Evolutionary conservation across 148 eudicot genomes (phyloP).

Genomic region (Beta vulgaris): DNA sequence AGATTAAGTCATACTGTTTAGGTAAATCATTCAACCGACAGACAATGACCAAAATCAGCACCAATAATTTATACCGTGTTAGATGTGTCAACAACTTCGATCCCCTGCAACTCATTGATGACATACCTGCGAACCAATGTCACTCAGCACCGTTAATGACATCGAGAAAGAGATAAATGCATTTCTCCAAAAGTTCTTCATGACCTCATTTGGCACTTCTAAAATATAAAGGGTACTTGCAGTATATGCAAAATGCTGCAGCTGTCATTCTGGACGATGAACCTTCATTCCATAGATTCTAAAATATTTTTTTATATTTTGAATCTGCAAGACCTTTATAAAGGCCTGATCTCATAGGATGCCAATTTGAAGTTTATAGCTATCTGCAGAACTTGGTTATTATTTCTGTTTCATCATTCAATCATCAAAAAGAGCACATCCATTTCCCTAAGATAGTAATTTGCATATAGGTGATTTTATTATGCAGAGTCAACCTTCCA

Average conservation of each 20-base stretch:
- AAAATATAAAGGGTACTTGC: not conserved
- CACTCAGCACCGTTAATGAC: too few relatives aligned
- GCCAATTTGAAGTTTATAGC: not conserved
- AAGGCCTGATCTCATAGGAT: too few relatives aligned
- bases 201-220: not conserved
- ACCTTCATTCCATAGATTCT: not conserved
- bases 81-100: constrained; percentile 37
- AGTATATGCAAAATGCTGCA: not conserved
- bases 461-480: not conserved
- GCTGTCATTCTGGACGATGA: not conserved
- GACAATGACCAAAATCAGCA: not conserved
- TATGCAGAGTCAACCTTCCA: not conserved
- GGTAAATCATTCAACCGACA: not conserved
- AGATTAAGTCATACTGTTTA: not conserved
- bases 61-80: constrained; percentile 36
- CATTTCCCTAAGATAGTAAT: not conserved
- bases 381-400: not conserved
- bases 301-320: too few relatives aligned
- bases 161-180: not conserved
- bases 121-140: constrained; percentile 30
- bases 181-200: not conserved
- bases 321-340: too few relatives aligned
- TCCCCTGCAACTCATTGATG: constrained; percentile 35
- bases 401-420: not conserved
- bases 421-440: not conserved